phyloP scores from a whole-genome alignment of 2,329 filamentous ascomycete species.

The Rhynchosporium agropyri region DNA sequence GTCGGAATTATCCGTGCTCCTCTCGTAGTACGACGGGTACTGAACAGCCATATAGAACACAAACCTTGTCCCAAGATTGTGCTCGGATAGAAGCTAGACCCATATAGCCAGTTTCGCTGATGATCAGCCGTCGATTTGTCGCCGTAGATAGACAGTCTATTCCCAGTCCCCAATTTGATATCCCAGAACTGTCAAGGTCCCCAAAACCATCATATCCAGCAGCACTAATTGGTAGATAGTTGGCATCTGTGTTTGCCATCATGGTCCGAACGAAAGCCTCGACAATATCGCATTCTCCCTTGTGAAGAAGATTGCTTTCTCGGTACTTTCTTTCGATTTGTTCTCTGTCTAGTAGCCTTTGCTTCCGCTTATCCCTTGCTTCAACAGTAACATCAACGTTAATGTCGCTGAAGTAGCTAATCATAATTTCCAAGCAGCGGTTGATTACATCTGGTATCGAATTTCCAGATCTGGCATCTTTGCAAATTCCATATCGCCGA shows the following conservation, averaged over 20 bases:
- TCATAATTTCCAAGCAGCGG: conserved; percentile 12
- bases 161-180: too few relatives aligned
- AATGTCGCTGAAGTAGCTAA: background rate
- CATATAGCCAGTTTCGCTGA: too few relatives aligned
- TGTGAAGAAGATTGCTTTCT: background rate
- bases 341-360: background rate
- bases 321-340: background rate
- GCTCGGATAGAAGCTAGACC: too few relatives aligned
- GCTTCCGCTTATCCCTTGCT: background rate
- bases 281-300: background rate
- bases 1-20: too few relatives aligned
- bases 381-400: background rate
- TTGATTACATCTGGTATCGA: conserved; percentile 10
- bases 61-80: too few relatives aligned
- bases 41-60: too few relatives aligned
- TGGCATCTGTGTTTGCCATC: background rate
- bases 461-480: background rate
- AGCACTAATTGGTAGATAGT: too few relatives aligned
- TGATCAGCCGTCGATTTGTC: too few relatives aligned
- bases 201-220: too few relatives aligned
- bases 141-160: too few relatives aligned
- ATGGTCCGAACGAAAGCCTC: conserved; percentile 16
- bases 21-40: too few relatives aligned
- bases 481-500: background rate
- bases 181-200: too few relatives aligned